Evolutionary conservation across 345 rosid species (phyloP), one percentile per base, ranked within the genome.

Genomic region (Bruguiera gymnorhiza): DNA sequence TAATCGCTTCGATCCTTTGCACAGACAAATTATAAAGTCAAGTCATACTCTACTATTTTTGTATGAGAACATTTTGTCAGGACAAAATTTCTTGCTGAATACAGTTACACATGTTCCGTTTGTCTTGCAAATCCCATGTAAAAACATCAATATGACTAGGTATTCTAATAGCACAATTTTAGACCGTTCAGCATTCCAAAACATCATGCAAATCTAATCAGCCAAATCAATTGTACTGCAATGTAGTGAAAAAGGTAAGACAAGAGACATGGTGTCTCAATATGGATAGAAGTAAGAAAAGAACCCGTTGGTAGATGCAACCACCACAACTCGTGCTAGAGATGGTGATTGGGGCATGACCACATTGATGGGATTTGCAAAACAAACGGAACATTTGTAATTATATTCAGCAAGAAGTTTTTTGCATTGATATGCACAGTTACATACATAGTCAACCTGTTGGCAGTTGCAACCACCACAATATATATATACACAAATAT

Each of bases 231-330:
- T 62, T 48, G 13, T 27, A 6, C 1, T 51, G 39, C 46, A 20
- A 18, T 19, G 19, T 13, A 55, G 32, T 20, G 32, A 2, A 21
- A 15, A 8, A 0, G 23, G n/a, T 5, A 51, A 63, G 50, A 43
- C 0, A 43, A 43, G 50, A 43, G 1, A 15, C 5, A 5, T 15
- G 2, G 8, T 55, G 6, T 34, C 55, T 46, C 13, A 5, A 30
- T 8, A 62, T n/a, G 39, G 48, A 27, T 24, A 8, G 15, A 67
- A 53, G 62, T 34, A 58, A 37, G 69, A 55, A 51, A 65, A 3
- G 36, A 78, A 94, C 98, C 97, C 88, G 78, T 95, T 92, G 37
- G 97, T 90, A 51, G 99, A 88, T 72, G 98, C 95, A 71, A 95
- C 93, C 67, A 86, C 89, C 18, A 87, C 83, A 39, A 88, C 89